Conservation (phyloP, 2,329 filamentous ascomycete genomes). For the Apiospora kogelbergensis region DNA sequence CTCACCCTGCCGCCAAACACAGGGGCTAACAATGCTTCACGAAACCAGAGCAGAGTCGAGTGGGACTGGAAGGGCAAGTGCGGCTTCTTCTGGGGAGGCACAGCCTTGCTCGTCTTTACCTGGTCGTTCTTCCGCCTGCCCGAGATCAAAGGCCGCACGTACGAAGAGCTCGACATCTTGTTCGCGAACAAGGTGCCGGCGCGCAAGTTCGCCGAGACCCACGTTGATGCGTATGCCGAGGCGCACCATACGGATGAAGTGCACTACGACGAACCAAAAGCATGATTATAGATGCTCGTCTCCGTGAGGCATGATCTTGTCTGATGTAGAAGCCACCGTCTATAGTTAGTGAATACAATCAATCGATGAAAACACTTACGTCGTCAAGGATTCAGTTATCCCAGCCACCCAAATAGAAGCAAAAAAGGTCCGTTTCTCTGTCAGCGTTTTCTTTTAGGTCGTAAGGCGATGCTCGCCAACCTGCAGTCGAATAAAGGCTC, state of each 20-base stretch:
- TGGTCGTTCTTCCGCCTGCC: conserved; percentile 54
- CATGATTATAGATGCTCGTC: background rate
- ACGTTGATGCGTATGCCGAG: conserved; percentile 27
- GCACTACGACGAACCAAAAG: background rate
- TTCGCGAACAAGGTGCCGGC: conserved; percentile 44
- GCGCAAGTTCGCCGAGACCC: conserved; percentile 36
- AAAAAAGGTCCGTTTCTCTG: too few species aligned
- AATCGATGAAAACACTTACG: too few species aligned
- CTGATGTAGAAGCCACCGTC: too few species aligned
- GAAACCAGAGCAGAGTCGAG: conserved; percentile 33
- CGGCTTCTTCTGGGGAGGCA: conserved; percentile 43
- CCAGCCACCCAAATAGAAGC: too few species aligned
- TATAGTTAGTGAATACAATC: too few species aligned
- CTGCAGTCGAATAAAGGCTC: too few species aligned
- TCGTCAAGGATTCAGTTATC: too few species aligned
- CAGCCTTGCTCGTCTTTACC: conserved; percentile 42
- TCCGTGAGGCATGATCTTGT: too few species aligned
- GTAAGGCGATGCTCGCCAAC: too few species aligned
- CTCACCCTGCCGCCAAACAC: too few species aligned
- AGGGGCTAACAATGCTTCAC: background rate
- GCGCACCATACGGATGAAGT: background rate
- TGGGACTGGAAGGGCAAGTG: conserved; percentile 41
- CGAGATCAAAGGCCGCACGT: conserved; percentile 50
- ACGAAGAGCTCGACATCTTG: conserved; percentile 54
- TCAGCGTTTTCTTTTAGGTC: too few species aligned